Base-by-base conservation (phyloP, 768 basidiomycete genomes). In the Filobasidium floriforme region DNA sequence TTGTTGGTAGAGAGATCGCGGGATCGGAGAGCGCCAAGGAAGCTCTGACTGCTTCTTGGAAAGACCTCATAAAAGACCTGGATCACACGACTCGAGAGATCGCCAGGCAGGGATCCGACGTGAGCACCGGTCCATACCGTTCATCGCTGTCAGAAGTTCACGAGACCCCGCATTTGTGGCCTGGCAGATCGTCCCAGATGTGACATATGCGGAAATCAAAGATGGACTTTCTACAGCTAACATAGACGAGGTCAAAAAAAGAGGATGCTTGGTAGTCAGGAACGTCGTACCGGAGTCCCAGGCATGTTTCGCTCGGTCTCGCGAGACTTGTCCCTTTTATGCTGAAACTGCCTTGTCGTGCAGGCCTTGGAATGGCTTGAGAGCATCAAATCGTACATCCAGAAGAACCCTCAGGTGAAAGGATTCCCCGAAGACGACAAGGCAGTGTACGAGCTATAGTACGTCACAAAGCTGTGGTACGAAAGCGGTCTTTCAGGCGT, bases 391-490 rank as follows among this genome's bases (percentile, higher is more conserved):
- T 59, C 65, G 26, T 75, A 77, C 59, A 73, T 79, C 61, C 19
- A 44, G 1, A 59, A 29, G 19, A 80, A 73, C 63, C 68, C 65
- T 0, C 61, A 69, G 14, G 75, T 77, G 18, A 76, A 75, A 57
- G 71, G 88, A 7, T 87, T 85, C 69, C 89, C 89, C 0, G 78
- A 81, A 2, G 81, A 85, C 43, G 82, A 88, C 29, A 65, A 87
- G 59, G 87, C 89, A 76, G 87, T 84, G 7, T 89, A 82, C 73
- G 64, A 65, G 41, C 40, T 65, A 1, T 65, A 65, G 64, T 75
- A 46, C 71, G 74, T 71, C 2, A 15, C 4, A 22, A 15, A 18
- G 6, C 5, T 12, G 3, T 49, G 46, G 46, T 2, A 49, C 22
- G 5, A 49, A 22, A 49, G 4, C 32, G 32, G 3, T 37, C 9